Base-by-base conservation (phyloP, 768 basidiomycete species). In the Trametes elegans region DNA sequence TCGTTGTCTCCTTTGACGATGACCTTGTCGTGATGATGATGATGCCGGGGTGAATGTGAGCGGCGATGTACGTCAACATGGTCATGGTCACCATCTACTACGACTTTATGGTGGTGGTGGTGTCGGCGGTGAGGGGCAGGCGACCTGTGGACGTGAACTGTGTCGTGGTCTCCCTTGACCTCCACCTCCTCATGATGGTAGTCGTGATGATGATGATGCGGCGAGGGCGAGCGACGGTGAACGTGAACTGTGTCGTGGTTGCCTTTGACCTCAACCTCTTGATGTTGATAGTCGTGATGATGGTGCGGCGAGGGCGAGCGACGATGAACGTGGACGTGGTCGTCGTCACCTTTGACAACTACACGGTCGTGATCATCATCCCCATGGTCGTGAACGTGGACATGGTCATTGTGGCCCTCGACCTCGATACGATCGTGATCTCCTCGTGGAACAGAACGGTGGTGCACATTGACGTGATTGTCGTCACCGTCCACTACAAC, bases 401-500 rank as follows among this genome's bases (percentile, higher is more conserved):
- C 36, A 39, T 59, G 55, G 14, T 43, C 31, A 55, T 62, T 23
- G 24, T 53, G 31, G 18, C 55, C 53, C 28, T 36, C 34, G 31
- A 41, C 49, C 36, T 58, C 39, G 49, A 61, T 28, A 39, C 31
- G 29, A 44, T 58, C 55, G 34, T 58, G 50, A 26, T 61, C 50
- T 44, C 50, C 55, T 16, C 40, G 55, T 21, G 36, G 24, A 5
- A 38, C 8, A 13, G 55, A 49, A 7, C 62, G 52, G 11, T 36
- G 41, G 42, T 63, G 63, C 23, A 64, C 55, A 41, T 66, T 40
- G 43, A 66, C 64, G n/a, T 60, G 64, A 34, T 71, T 66, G 41
- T 67, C 16, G 45, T 68, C 54, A 49, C 70, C 69, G 9, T 55
- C 55, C 31, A 69, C 61, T 16, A 64, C 36, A n/a, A 68, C 62